A percentile compares a stretch with the other conserved stretches of the same genome.
phyloP scores from a whole-genome alignment of 257 asterid genomes.

The Coffea eugenioides region DNA sequence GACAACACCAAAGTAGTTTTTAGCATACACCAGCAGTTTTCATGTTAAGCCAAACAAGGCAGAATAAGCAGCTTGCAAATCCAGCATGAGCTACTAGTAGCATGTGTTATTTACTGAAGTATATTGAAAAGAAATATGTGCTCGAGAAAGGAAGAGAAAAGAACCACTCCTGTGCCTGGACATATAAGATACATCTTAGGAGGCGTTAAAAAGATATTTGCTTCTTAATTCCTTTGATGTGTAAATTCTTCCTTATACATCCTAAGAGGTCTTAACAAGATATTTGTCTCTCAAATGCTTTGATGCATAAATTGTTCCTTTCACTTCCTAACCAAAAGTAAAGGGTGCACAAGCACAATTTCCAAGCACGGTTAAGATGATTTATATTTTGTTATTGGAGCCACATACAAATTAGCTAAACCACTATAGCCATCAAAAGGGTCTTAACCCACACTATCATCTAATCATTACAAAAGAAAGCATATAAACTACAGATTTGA shows the following conservation, averaged over 20 bases:
- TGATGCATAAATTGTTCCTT: background rate
- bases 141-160: background rate
- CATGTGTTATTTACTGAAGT: background rate
- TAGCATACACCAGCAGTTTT: background rate
- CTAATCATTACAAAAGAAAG: background rate
- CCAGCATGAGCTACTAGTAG: background rate
- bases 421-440: background rate
- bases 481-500: background rate
- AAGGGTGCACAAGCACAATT: background rate
- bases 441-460: background rate
- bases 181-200: background rate
- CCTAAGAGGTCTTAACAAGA: background rate
- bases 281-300: background rate
- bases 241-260: background rate
- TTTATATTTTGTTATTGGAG: background rate
- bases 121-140: background rate
- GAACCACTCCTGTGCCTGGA: background rate
- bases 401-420: background rate
- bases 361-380: background rate
- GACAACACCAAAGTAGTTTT: background rate
- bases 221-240: too few species aligned
- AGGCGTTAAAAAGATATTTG: too few species aligned
- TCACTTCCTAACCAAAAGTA: slow-evolving; percentile 5
- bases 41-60: background rate
- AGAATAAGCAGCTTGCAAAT: background rate